phyloP scores from a whole-genome alignment of 164 flowering plant species.

The Liriodendron chinense region DNA sequence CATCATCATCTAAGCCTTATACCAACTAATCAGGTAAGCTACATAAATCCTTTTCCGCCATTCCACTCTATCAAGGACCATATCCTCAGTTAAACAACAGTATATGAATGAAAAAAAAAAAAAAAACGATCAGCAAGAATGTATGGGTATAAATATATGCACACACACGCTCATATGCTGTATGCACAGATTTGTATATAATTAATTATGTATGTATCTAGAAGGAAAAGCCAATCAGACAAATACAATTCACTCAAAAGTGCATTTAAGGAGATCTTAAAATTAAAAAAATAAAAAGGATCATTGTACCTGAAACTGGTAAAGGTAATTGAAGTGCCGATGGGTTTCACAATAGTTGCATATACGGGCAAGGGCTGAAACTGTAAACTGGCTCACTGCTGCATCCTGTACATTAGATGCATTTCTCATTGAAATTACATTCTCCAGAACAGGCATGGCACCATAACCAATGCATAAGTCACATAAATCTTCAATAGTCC shows the following conservation, averaged over 20 bases:
- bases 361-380: slow-evolving; percentile 74
- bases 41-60: too few species aligned
- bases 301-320: slow-evolving; percentile 76
- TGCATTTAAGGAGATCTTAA: too few species aligned
- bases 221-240: not conserved
- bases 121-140: not conserved
- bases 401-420: slow-evolving; percentile 47
- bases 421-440: slow-evolving; percentile 73
- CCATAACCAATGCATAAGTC: slow-evolving; percentile 87
- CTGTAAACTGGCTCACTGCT: slow-evolving; percentile 58
- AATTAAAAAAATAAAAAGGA: not conserved
- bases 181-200: not conserved
- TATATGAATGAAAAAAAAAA: too few species aligned
- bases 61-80: too few species aligned
- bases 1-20: too few species aligned
- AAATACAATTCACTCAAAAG: not conserved
- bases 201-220: too few species aligned
- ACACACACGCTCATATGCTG: not conserved
- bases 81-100: too few species aligned
- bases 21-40: too few species aligned
- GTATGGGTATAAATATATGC: not conserved
- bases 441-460: slow-evolving; percentile 78
- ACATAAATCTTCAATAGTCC: slow-evolving; percentile 90
- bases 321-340: slow-evolving; percentile 86
- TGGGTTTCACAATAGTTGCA: slow-evolving; percentile 92